phyloP scores from a whole-genome alignment of 2,329 filamentous ascomycete genomes.

The Trichocomaceae sp. region DNA sequence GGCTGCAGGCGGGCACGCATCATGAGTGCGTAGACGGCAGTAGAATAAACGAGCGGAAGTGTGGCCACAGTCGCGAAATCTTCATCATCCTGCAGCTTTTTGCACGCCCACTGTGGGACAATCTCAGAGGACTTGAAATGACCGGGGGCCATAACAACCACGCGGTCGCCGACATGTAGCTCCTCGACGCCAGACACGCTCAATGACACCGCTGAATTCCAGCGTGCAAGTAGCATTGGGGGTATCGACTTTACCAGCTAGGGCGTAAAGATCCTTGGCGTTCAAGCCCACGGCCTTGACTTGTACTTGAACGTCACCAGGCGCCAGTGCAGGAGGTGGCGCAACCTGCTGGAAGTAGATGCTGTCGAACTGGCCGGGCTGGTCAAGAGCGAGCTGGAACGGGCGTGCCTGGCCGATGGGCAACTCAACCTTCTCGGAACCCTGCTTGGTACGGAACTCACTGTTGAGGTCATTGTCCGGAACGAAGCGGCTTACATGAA shows the following conservation, averaged over 20 bases:
- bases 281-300: constrained; percentile 13
- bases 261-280: constrained; percentile 14
- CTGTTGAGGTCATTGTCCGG: constrained; percentile 14
- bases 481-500: constrained; percentile 10
- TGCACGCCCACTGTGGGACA: not conserved
- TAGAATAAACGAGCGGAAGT: constrained; percentile 10
- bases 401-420: not conserved
- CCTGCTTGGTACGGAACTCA: constrained; percentile 5
- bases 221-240: constrained; percentile 8
- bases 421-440: no score
- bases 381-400: not conserved
- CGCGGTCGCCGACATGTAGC: constrained; percentile 12
- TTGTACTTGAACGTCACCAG: constrained; percentile 13
- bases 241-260: constrained; percentile 8
- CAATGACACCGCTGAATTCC: not conserved
- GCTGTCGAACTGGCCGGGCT: not conserved
- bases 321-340: not conserved
- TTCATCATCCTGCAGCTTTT: not conserved
- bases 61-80: constrained; percentile 19
- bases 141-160: constrained; percentile 8
- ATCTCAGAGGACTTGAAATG: constrained; percentile 9
- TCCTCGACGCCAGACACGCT: not conserved
- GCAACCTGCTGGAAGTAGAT: not conserved
- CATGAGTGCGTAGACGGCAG: constrained; percentile 14
- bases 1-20: constrained; percentile 8